Conservation (phyloP, 2,329 filamentous ascomycete species). For the Colletotrichum sp. region DNA sequence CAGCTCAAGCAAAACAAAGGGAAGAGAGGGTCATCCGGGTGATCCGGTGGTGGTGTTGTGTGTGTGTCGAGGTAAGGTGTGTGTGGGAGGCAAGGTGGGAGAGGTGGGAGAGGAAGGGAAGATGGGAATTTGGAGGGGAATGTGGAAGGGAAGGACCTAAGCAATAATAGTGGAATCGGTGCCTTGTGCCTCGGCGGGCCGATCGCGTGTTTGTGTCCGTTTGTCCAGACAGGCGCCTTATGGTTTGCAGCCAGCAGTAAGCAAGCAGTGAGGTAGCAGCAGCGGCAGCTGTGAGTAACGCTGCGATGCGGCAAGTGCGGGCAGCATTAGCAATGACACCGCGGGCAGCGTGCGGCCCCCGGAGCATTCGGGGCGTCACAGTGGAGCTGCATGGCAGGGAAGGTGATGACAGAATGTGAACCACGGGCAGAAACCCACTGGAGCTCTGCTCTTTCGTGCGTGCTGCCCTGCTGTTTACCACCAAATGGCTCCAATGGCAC, state of each 20-base stretch:
- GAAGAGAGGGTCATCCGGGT: conserved; percentile 30
- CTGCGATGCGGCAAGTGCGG: neutral
- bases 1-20: conserved; percentile 11
- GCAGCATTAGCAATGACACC: neutral
- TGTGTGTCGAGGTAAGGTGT: neutral
- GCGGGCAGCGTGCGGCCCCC: neutral
- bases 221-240: neutral
- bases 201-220: neutral
- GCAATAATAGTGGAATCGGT: neutral
- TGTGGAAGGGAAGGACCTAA: neutral
- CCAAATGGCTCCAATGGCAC: neutral
- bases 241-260: neutral
- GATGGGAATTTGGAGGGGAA: neutral
- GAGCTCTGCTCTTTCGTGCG: neutral
- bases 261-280: neutral
- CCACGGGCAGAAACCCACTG: neutral
- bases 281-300: neutral
- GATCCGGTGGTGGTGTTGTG: conserved; percentile 28
- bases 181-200: conserved; percentile 4
- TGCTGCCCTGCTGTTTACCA: neutral
- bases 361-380: neutral
- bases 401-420: conserved; percentile 14
- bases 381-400: neutral
- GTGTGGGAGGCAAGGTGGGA: neutral
- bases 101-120: conserved; percentile 1